Conservation (phyloP, 352 stramenopile species). For the Phytophthora sp. region DNA sequence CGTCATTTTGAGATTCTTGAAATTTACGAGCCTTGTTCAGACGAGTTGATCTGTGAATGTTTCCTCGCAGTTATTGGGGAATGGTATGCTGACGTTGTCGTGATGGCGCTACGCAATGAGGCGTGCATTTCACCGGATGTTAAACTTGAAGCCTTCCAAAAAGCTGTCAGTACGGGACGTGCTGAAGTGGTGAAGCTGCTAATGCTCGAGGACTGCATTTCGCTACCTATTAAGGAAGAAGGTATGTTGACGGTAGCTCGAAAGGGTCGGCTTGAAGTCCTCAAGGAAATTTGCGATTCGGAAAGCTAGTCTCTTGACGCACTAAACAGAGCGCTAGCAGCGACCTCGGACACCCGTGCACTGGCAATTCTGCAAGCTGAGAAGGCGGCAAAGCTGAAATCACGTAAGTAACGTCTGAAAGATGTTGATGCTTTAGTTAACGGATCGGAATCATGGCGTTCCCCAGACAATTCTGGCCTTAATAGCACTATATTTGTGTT, state of each 20-base stretch:
- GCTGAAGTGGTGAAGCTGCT: not conserved
- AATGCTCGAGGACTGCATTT: not conserved
- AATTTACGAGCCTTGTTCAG: not conserved
- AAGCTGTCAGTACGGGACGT: not conserved
- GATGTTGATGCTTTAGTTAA: not conserved
- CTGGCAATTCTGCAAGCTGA: not conserved
- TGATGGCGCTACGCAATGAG: not conserved
- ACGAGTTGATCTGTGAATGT: not conserved
- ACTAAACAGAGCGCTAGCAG: not conserved
- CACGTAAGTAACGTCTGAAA: not conserved
- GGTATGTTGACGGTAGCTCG: not conserved
- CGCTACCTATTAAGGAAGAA: not conserved
- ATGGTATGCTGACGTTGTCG: not conserved
- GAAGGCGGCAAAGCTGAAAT: not conserved
- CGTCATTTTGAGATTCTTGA: not conserved
- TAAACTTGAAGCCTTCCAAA: not conserved
- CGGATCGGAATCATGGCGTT: too few species aligned
- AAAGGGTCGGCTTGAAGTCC: not conserved
- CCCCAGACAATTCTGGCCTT: too few species aligned
- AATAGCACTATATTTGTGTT: too few species aligned
- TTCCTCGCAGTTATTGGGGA: not conserved
- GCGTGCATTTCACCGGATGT: not conserved
- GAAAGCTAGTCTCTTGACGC: slow-evolving; percentile 2
- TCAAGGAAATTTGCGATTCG: not conserved
- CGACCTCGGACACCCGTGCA: not conserved